Conservation (phyloP, 306 rosid species). For the Vigna unguiculata region DNA sequence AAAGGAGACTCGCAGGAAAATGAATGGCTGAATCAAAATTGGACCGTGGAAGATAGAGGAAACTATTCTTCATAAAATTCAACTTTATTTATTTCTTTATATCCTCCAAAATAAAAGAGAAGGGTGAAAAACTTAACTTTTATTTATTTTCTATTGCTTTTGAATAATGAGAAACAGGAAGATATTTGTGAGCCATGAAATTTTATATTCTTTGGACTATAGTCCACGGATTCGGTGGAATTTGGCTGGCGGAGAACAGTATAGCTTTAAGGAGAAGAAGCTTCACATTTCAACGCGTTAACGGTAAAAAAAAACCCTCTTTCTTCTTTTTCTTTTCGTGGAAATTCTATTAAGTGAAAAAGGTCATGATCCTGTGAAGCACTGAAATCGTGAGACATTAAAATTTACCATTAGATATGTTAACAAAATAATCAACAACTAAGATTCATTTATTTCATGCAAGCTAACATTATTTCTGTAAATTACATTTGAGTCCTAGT, state of each 20-base stretch:
- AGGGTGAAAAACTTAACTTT: neutral
- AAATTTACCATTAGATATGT: no score
- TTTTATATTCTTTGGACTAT: neutral
- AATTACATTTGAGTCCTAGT: no score
- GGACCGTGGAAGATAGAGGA: conserved; percentile 25
- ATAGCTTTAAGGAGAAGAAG: neutral
- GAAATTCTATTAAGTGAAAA: neutral
- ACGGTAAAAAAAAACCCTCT: neutral
- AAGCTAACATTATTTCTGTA: no score
- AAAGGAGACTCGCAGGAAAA: conserved; percentile 33
- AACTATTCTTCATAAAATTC: neutral
- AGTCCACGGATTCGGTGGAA: conserved; percentile 43
- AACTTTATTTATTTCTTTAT: conserved; percentile 17
- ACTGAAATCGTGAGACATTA: no score
- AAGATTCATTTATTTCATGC: no score
- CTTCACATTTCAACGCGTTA: conserved; percentile 5
- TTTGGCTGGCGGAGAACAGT: conserved; percentile 33
- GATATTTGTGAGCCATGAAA: conserved; percentile 29
- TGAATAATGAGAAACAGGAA: neutral
- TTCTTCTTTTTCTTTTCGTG: no score
- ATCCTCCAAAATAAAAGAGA: neutral
- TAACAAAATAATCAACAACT: no score
- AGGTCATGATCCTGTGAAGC: no score
- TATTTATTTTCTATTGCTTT: neutral
- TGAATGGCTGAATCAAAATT: conserved; percentile 35